These are phyloP conservation scores for Setomelanomma holmii DNA, from an alignment of 2,329 filamentous ascomycete genomes.

Conservation along the genomic window DNA sequence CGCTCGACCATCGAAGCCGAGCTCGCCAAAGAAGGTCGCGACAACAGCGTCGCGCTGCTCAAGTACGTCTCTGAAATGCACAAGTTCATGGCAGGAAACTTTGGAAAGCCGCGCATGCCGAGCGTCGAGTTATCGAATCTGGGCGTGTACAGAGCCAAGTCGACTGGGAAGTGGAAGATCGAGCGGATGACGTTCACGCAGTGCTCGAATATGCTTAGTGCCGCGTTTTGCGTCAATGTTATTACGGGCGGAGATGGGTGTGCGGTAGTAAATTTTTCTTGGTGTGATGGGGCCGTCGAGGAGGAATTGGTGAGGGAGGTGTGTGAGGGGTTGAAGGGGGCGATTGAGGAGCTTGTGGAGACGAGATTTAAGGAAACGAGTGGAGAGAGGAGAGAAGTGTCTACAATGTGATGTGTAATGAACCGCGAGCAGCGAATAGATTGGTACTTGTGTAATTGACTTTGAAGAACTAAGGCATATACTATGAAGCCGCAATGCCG, in stretches of 20 bases:
- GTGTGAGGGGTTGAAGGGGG: conserved; percentile 12
- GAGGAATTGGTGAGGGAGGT: conserved; percentile 28
- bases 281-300: conserved; percentile 50
- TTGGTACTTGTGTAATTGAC: not conserved
- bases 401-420: no score
- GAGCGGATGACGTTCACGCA: conserved; percentile 56
- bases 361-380: not conserved
- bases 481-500: not conserved
- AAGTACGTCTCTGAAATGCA: conserved; percentile 51
- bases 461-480: no score
- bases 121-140: conserved; percentile 58
- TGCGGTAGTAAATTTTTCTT: conserved; percentile 50
- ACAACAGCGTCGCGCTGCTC: conserved; percentile 49
- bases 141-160: conserved; percentile 42
- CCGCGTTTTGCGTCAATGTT: conserved; percentile 49
- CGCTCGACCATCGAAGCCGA: conserved; percentile 19
- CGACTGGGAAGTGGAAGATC: conserved; percentile 31
- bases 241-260: conserved; percentile 56
- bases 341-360: conserved; percentile 9
- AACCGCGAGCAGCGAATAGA: no score
- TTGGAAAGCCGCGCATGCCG: conserved; percentile 48
- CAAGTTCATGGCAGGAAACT: conserved; percentile 44
- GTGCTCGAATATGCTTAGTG: conserved; percentile 48
- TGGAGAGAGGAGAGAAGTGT: not conserved
- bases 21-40: conserved; percentile 28